Percentiles rank a stretch among this genome's conserved stretches.
Conservation (phyloP, 202 grass and related monocot genomes). For the Alloteropsis angusta region DNA sequence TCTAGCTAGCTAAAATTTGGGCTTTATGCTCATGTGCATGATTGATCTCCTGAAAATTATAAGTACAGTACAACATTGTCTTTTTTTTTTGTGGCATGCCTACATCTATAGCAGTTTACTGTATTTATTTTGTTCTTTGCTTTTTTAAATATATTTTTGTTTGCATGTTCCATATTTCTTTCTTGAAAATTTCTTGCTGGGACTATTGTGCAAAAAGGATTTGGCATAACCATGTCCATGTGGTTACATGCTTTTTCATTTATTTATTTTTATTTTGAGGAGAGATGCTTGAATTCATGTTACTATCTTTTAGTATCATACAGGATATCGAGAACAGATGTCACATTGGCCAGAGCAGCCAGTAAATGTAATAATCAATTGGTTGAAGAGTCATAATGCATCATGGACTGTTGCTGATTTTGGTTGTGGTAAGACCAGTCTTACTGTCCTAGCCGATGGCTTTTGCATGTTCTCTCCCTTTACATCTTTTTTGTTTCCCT, state of each 20-base stretch:
- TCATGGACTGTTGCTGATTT: constrained; percentile 91
- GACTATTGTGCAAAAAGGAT: not conserved
- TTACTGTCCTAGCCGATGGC: not conserved
- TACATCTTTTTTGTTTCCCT: constrained; percentile 7
- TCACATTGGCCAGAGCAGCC: constrained; percentile 86
- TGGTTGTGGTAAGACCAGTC: constrained; percentile 69
- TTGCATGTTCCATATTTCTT: constrained; percentile 13
- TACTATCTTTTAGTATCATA: constrained; percentile 73
- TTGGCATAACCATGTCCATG: not conserved
- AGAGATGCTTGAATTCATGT: constrained; percentile 25
- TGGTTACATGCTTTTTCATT: constrained; percentile 6
- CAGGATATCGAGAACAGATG: constrained; percentile 98
- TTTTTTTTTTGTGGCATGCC: not conserved
- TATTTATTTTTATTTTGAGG: too few species aligned
- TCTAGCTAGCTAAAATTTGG: not conserved
- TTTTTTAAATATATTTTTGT: not conserved
- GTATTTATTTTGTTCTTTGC: not conserved
- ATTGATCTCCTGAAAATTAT: not conserved
- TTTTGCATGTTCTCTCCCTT: not conserved
- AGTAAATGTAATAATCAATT: constrained; percentile 76
- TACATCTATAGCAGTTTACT: not conserved
- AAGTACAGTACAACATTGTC: not conserved
- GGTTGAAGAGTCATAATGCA: constrained; percentile 62
- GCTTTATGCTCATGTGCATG: not conserved
- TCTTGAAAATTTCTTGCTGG: not conserved